Conservation (phyloP, 2,329 filamentous ascomycete genomes). For the Tolypocladium cylindrosporum region DNA sequence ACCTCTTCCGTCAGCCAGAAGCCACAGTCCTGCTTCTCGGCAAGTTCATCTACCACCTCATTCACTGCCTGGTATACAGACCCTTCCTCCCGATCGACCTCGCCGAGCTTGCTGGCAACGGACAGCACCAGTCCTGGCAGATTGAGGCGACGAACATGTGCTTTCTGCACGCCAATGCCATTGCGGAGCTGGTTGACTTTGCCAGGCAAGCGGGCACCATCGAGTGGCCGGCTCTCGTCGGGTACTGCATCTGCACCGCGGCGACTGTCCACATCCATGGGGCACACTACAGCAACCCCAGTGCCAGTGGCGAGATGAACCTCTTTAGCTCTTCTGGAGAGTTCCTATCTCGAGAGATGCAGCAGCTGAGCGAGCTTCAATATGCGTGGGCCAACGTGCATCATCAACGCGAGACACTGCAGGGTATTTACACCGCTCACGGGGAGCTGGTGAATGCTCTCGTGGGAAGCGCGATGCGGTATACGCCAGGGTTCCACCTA, state of each 20-base stretch:
- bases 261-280: constrained; percentile 85
- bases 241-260: constrained; percentile 78
- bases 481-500: constrained; percentile 70
- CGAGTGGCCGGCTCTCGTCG: constrained; percentile 80
- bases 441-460: constrained; percentile 67
- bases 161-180: constrained; percentile 77
- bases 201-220: constrained; percentile 64
- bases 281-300: constrained; percentile 59
- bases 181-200: constrained; percentile 71
- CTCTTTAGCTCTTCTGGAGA: constrained; percentile 55
- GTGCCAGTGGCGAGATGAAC: constrained; percentile 42
- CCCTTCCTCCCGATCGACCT: constrained; percentile 81
- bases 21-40: constrained; percentile 71
- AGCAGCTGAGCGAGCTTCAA: constrained; percentile 65
- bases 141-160: constrained; percentile 85
- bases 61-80: constrained; percentile 79
- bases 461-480: constrained; percentile 54
- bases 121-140: constrained; percentile 86
- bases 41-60: constrained; percentile 78
- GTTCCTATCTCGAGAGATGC: constrained; percentile 68
- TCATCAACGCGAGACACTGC: constrained; percentile 70
- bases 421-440: constrained; percentile 70
- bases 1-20: constrained; percentile 67
- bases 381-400: constrained; percentile 70
- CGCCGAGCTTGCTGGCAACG: constrained; percentile 66